These are phyloP conservation scores for Pleurostoma richardsiae DNA, from an alignment of 2,329 filamentous ascomycete species.

Conservation along the genomic window DNA sequence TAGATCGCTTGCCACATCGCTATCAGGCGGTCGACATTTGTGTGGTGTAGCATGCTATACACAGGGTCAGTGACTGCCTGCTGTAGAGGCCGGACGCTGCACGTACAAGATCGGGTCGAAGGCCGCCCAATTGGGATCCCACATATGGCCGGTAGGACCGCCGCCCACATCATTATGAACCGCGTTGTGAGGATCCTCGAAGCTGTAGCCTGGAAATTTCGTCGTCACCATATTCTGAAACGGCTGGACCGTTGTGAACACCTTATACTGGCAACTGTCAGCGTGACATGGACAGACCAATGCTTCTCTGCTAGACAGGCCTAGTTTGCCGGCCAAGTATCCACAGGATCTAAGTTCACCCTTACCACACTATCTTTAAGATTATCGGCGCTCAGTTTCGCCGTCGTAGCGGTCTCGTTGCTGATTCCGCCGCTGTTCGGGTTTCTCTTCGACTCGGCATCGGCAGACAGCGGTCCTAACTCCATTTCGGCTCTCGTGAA, in stretches of 20 bases:
- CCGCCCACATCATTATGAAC: conserved; percentile 34
- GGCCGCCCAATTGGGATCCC: conserved; percentile 30
- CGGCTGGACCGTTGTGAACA: conserved; percentile 28
- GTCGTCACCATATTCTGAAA: conserved; percentile 36
- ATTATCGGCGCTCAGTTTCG: conserved; percentile 3
- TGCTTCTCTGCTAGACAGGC: no score
- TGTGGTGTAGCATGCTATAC: conserved; percentile 42
- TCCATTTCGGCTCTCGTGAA: conserved; percentile 16
- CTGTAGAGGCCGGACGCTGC: not conserved
- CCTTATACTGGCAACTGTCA: conserved; percentile 29
- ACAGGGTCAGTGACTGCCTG: not conserved
- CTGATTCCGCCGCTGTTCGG: conserved; percentile 21
- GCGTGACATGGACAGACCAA: not conserved
- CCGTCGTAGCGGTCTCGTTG: conserved; percentile 18
- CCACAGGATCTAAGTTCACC: no score
- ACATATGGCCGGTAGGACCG: conserved; percentile 22
- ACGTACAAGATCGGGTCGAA: conserved; percentile 44
- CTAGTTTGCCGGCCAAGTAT: no score
- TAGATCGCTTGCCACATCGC: conserved; percentile 41
- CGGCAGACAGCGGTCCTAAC: conserved; percentile 18
- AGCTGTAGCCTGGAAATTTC: conserved; percentile 27
- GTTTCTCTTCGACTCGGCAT: conserved; percentile 34
- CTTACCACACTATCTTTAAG: conserved; percentile 37
- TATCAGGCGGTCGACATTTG: conserved; percentile 57
- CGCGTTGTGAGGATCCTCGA: conserved; percentile 38